A percentile compares a stretch with the other conserved stretches of the same genome.
These are phyloP conservation scores for Floccularia luteovirens DNA, from an alignment of 768 basidiomycete genomes.

Conservation along the genomic window DNA sequence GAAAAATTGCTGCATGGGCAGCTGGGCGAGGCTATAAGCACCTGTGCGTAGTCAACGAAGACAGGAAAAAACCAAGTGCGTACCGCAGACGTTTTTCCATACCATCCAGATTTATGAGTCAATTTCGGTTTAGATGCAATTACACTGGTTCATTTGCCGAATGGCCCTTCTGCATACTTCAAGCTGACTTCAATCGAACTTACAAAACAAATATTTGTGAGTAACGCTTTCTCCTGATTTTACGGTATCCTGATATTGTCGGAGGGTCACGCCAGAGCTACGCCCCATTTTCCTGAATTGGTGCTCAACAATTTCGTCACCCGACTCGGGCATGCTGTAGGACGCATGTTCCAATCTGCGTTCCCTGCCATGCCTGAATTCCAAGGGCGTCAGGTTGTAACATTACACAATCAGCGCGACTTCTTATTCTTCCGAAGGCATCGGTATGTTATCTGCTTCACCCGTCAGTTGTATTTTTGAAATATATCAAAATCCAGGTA, in stretches of 20 bases:
- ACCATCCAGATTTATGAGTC: constrained; percentile 1
- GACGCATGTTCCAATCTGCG: constrained; percentile 92
- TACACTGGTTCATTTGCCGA: constrained; percentile 83
- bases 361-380: constrained; percentile 96
- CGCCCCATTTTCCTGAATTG: constrained; percentile 90
- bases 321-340: constrained; percentile 86
- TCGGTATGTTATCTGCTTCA: constrained; percentile 42
- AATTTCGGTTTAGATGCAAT: constrained; percentile 64
- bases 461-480: constrained; percentile 3
- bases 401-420: constrained; percentile 95
- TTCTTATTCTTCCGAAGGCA: constrained; percentile 97
- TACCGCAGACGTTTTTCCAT: constrained; percentile 6
- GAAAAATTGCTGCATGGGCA: constrained; percentile 90
- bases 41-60: constrained; percentile 90
- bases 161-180: constrained; percentile 94
- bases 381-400: constrained; percentile 94
- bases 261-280: constrained; percentile 88
- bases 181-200: constrained; percentile 85
- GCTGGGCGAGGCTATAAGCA: constrained; percentile 84
- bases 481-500: constrained; percentile 50
- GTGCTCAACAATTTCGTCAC: constrained; percentile 94
- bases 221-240: constrained; percentile 14
- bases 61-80: constrained; percentile 90
- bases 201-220: constrained; percentile 78
- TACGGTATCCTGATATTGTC: constrained; percentile 1